These are phyloP conservation scores for Fusarium sterilihyphosum DNA, from an alignment of 2,329 filamentous ascomycete species.

Conservation along the genomic window DNA sequence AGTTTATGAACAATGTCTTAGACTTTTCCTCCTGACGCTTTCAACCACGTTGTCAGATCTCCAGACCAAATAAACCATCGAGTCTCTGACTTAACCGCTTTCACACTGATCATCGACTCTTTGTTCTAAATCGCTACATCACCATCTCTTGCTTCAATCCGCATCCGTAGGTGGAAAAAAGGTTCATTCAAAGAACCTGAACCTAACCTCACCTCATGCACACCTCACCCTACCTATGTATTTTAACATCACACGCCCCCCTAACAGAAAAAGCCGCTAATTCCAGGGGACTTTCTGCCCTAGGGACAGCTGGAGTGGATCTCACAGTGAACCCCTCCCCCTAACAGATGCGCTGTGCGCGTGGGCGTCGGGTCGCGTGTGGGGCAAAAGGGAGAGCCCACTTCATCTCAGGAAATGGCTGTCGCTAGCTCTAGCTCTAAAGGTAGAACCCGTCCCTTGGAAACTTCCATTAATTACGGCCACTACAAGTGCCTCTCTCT, in stretches of 20 bases:
- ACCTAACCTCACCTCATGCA: conserved; percentile 17
- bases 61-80: conserved; percentile 6
- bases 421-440: conserved; percentile 13
- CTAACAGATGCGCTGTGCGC: conserved; percentile 23
- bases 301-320: conserved; percentile 13
- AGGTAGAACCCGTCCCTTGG: conserved; percentile 26
- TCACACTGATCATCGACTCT: background rate
- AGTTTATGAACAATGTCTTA: conserved; percentile 10
- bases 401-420: background rate
- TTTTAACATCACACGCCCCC: background rate
- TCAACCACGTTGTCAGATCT: conserved; percentile 13
- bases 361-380: conserved; percentile 9
- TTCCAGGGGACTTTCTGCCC: conserved; percentile 30
- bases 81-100: background rate
- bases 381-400: conserved; percentile 21
- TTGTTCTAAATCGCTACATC: background rate
- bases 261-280: conserved; percentile 10
- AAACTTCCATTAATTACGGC: conserved; percentile 32
- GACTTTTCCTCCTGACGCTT: conserved; percentile 25
- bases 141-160: background rate
- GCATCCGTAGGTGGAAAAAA: conserved; percentile 6
- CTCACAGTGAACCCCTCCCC: conserved; percentile 6
- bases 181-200: conserved; percentile 9
- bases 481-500: conserved; percentile 1
- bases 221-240: background rate